Evolutionary conservation across 306 rosid genomes (phyloP).

Genomic region (Prosopis cineraria): DNA sequence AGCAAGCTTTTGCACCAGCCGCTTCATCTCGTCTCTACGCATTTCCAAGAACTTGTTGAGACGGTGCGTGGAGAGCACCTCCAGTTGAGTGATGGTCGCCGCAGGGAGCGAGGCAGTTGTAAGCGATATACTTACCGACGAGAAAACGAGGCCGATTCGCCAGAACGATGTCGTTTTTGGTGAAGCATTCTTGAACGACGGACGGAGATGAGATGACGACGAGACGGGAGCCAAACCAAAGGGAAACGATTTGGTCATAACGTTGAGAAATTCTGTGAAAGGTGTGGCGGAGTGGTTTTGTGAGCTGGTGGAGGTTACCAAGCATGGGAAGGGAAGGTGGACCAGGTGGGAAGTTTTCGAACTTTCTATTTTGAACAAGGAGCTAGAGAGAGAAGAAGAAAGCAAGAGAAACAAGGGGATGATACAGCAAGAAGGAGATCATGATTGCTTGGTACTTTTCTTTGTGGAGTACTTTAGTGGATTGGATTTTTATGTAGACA

Average conservation of each 20-base stretch:
- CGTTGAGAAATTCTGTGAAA: neutral
- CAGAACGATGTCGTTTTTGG: conserved; percentile 55
- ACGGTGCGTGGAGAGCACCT: conserved; percentile 53
- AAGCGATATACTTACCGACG: conserved; percentile 37
- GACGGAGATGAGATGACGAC: neutral
- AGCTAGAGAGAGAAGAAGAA: conserved; percentile 22
- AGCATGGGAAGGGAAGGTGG: conserved; percentile 30
- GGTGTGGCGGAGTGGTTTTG: neutral
- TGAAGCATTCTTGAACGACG: conserved; percentile 36
- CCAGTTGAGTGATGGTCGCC: conserved; percentile 80
- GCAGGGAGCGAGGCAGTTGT: conserved; percentile 48
- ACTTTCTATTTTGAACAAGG: neutral
- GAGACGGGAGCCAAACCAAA: neutral
- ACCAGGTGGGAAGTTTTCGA: conserved; percentile 54
- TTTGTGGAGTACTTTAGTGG: no score
- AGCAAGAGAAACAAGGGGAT: neutral
- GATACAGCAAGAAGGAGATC: neutral
- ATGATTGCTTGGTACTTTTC: conserved; percentile 38
- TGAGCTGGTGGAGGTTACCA: conserved; percentile 1
- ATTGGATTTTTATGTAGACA: no score
- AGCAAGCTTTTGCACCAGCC: conserved; percentile 38
- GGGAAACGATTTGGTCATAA: neutral
- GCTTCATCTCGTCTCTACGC: conserved; percentile 49
- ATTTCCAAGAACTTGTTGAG: conserved; percentile 32
- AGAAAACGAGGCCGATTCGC: conserved; percentile 54